Base-by-base conservation (phyloP, 2,329 filamentous ascomycete genomes). In the Colletotrichum caudatum region DNA sequence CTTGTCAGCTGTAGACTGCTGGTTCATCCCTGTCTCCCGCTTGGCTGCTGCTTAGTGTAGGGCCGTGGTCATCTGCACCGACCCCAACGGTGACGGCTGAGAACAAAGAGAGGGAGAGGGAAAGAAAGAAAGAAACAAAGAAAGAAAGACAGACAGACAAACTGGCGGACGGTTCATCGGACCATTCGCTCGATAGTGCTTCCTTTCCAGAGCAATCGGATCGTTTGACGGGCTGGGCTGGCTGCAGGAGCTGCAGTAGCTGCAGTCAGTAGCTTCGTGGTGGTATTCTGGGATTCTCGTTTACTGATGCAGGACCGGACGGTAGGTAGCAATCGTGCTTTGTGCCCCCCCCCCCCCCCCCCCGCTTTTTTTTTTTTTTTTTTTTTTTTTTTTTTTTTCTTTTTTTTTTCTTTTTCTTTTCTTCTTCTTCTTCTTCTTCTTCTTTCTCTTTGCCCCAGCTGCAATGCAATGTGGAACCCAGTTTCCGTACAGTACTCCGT, bases 231-330 rank as follows among this genome's bases (percentile, higher is more conserved):
- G 59, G 26, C 59, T 37, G n/a, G 23, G 26, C 29, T 51, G 9
- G 35, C 35, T 35, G 33, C 33, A 35, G 35, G 6, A 35, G 29
- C 59, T 62, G 59, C 59, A 62, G 44, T 29, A 62, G 33, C 46
- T 51, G 44, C 59, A 62, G 44, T 62, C 59, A 62, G 44, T 62
- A 62, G 44, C 46, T 37, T 51, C 12, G 29, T 29, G 29, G 29
- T 29, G 8, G 16, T 54, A 35, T 29, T 56, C 51, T 16, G 33
- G 33, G 53, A 33, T 20, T 37, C 23, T 62, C n/a, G 29, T 39
- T 62, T 51, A 20, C 44, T 50, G 26, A 29, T 29, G 26, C 26
- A 18, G n/a, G 23, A 23, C 46, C 6, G 46, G n/a, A 23, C 23
- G 1, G 48, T 50, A n/a, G 3, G 46, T 51, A 5, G 48, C 48